These are phyloP conservation scores for Phanerochaete carnosa DNA, from an alignment of 768 basidiomycete genomes.

Conservation along the genomic window DNA sequence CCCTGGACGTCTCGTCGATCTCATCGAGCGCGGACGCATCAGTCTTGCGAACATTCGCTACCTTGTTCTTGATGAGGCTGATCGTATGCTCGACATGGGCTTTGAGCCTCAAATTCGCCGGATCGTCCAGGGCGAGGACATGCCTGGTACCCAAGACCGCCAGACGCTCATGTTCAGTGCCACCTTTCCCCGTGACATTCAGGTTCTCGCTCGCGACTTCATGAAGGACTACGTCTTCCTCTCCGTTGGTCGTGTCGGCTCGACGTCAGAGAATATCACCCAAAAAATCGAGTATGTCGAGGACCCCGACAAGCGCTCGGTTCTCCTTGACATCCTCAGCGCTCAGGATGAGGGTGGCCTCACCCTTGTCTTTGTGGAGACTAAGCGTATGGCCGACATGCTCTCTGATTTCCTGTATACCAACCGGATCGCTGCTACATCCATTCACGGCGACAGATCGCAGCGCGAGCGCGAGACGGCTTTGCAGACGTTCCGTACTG, in stretches of 20 bases:
- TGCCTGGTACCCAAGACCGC: slow-evolving; percentile 88
- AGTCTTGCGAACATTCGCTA: slow-evolving; percentile 95
- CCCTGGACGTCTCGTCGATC: slow-evolving; percentile 96
- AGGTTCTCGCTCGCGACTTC: slow-evolving; percentile 93
- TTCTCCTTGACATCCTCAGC: slow-evolving; percentile 89
- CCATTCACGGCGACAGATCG: slow-evolving; percentile 96
- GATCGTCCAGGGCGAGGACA: slow-evolving; percentile 97
- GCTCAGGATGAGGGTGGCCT: slow-evolving; percentile 73
- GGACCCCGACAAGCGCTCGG: slow-evolving; percentile 94
- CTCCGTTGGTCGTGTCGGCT: slow-evolving; percentile 96
- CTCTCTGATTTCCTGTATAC: slow-evolving; percentile 91
- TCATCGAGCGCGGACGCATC: slow-evolving; percentile 97
- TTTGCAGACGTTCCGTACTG: slow-evolving; percentile 91
- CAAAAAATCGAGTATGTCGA: slow-evolving; percentile 99
- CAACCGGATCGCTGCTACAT: slow-evolving; percentile 85
- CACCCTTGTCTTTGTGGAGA: slow-evolving; percentile 97
- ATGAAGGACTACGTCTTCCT: slow-evolving; percentile 99
- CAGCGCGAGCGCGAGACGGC: slow-evolving; percentile 98
- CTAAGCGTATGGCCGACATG: slow-evolving; percentile 99
- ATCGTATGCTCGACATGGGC: slow-evolving; percentile 99
- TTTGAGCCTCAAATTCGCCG: slow-evolving; percentile 99
- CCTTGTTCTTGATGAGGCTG: slow-evolving; percentile 98
- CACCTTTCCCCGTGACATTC: slow-evolving; percentile 98
- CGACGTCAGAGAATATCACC: slow-evolving; percentile 98
- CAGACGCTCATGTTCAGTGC: slow-evolving; percentile 99